Base-by-base conservation (phyloP, 805 yeast genomes). In the Monosporozyma unispora region DNA sequence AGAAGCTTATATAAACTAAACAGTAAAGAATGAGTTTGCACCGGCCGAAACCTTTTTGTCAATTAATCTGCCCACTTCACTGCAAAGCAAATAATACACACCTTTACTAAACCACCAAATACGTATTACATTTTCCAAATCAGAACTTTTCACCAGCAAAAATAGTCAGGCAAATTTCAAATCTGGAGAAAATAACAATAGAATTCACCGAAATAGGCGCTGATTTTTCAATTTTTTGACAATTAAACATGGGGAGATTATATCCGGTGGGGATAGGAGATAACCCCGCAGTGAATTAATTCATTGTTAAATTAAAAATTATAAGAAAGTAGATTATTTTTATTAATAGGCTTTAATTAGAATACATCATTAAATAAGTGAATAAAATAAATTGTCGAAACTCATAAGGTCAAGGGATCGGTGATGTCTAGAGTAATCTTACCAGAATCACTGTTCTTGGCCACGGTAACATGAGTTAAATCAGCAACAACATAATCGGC, bases 401-500 rank as follows among this genome's bases (percentile, higher is more conserved):
- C 8, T 25, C 8, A 25, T 25, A 25, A 25, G 8, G 27, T 31
- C 21, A 44, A 31, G 11, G 39, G 39, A n/a, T 54, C 35, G 2
- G 38, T 39, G 25, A 58, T 45, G 14, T 47, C 9, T 9, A 56
- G 23, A 10, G 47, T 52, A 22, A 48, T 51, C n/a, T 33, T 39
- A 21, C 46, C 49, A 12, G 21, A n/a, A n/a, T 31, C 27, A 6
- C 52, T 35, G 23, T 52, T 54, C 18, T 50, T 41, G 1, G 45
- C 12, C n/a, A 61, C 60, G 5, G 52, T 43, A 11, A 57, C 59
- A 12, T 56, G 53, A 2, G 62, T 68, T 65, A 85, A 71, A 68
- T 84, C 88, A 54, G 78, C 75, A 45, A 86, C 87, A 39, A 84
- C 90, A 59, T 80, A 84, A 58, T 80, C 81, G 44, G 93, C 95